Base-by-base conservation (phyloP, 2,329 filamentous ascomycete genomes). In the Aureobasidium sp. region DNA sequence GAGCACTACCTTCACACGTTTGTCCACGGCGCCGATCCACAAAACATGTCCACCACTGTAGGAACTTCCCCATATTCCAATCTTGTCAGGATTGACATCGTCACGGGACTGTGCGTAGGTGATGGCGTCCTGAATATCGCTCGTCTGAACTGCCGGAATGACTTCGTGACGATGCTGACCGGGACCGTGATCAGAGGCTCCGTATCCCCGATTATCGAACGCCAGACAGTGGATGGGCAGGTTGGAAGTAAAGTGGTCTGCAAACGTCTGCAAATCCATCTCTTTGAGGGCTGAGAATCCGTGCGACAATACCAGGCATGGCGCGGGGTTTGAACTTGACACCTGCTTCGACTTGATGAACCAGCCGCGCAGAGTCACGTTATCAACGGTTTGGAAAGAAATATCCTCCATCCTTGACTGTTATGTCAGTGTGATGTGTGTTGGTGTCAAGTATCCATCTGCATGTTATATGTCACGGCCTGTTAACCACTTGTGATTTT, bases 11-110 rank as follows among this genome's bases (percentile, higher is more conserved):
- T 20, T 20, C 47, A 78, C 72, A 20, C 75, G 67, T 34, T 68
- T 68, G 62, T 79, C 76, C 3, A 71, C 67, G n/a, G 76, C 75
- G 26, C 69, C 75, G 48, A 76, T 70, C 58, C 67, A 69, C 1
- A 78, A 64, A 8, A 74, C 73, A 68, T 78, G 71, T 17, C 75
- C 76, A 32, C 75, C 75, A 62, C 69, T 71, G 63, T 74, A 73
- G 13, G 70, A 70, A 52, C 64, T 68, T 10, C 75, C 76, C 73
- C 74, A 77, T 27, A 76, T 67, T 15, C 69, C 74, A 58, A 77
- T 72, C 41, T 68, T 71, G 12, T 67, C 53, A 4, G 63, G 27
- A 64, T 75, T 67, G 2, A 77, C 70, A 32, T 75, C 68, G 1
- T 63, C 27, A 15, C 67, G 60, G 7, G 67, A 67, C 48, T 72